These are phyloP conservation scores for Kurtzmaniella quercitrusa DNA, from an alignment of 1,139 yeast species.

Conservation along the genomic window DNA sequence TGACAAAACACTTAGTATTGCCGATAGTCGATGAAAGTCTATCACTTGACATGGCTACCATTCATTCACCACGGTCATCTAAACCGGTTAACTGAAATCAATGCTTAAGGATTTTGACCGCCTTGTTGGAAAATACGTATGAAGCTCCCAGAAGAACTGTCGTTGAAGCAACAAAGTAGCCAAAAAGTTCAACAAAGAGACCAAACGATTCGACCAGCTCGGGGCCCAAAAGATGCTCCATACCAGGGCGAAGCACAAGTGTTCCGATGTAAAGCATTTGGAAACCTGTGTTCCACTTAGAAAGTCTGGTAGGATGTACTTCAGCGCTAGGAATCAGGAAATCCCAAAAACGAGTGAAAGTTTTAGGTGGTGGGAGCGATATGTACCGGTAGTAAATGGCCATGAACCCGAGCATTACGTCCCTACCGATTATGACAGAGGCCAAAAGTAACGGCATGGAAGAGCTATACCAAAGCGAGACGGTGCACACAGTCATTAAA, in stretches of 20 bases:
- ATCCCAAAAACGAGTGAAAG: slow-evolving; percentile 62
- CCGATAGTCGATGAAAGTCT: no score
- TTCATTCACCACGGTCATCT: no score
- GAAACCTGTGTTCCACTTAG: slow-evolving; percentile 83
- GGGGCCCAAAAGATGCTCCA: slow-evolving; percentile 27
- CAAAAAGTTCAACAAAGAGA: slow-evolving; percentile 16
- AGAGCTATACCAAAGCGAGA: slow-evolving; percentile 66
- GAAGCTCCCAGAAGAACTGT: slow-evolving; percentile 78
- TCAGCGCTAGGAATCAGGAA: slow-evolving; percentile 79
- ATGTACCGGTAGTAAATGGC: slow-evolving; percentile 71
- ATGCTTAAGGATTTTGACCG: slow-evolving; percentile 47
- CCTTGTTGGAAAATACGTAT: slow-evolving; percentile 64
- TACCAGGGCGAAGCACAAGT: slow-evolving; percentile 64
- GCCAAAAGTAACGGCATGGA: slow-evolving; percentile 71
- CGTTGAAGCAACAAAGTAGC: slow-evolving; percentile 61
- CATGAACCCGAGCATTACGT: slow-evolving; percentile 67
- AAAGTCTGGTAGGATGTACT: slow-evolving; percentile 83
- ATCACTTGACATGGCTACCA: no score
- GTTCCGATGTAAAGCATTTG: slow-evolving; percentile 89
- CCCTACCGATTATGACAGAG: slow-evolving; percentile 76
- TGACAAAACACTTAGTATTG: no score
- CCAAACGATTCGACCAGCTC: slow-evolving; percentile 12
- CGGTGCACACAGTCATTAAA: slow-evolving; percentile 81
- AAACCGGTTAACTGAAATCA: no score
- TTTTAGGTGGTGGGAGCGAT: slow-evolving; percentile 74